phyloP scores from a whole-genome alignment of 352 stramenopile genomes.

The Globisporangium cystogenes region DNA sequence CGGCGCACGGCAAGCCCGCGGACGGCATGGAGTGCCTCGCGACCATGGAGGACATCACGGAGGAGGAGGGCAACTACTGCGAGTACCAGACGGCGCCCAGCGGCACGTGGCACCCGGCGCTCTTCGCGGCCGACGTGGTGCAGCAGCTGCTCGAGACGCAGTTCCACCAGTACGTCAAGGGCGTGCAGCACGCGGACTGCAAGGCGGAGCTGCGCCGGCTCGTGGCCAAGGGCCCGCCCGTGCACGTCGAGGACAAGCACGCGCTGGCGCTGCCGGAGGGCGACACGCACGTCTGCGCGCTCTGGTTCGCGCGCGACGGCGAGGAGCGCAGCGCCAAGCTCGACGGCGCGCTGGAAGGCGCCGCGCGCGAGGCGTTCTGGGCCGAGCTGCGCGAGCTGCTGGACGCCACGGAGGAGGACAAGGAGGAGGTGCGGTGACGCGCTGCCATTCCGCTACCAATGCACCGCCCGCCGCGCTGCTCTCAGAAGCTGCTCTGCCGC shows the following conservation, averaged over 20 bases:
- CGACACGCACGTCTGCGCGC: slow-evolving; percentile 84
- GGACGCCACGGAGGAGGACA: slow-evolving; percentile 77
- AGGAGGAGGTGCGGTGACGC: slow-evolving; percentile 54
- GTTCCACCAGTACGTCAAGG: slow-evolving; percentile 92
- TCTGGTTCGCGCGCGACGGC: slow-evolving; percentile 88
- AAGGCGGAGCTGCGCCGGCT: slow-evolving; percentile 92
- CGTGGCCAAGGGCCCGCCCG: slow-evolving; percentile 83
- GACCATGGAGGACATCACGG: slow-evolving; percentile 95
- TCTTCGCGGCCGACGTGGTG: slow-evolving; percentile 70
- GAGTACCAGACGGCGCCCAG: slow-evolving; percentile 92
- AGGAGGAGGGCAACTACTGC: slow-evolving; percentile 83
- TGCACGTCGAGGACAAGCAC: slow-evolving; percentile 93
- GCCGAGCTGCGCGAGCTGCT: slow-evolving; percentile 62
- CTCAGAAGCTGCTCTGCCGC: too few species aligned
- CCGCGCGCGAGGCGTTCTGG: slow-evolving; percentile 75
- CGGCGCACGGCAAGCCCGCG: slow-evolving; percentile 65
- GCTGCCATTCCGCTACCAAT: background rate
- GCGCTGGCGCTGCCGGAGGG: slow-evolving; percentile 83
- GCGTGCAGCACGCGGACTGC: slow-evolving; percentile 92
- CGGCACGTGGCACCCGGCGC: slow-evolving; percentile 81
- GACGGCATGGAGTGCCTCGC: slow-evolving; percentile 90
- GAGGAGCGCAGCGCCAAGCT: slow-evolving; percentile 85
- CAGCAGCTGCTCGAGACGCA: slow-evolving; percentile 85
- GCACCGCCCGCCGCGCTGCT: background rate
- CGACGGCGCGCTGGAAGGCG: slow-evolving; percentile 83